Conservation (phyloP, 352 stramenopile genomes). For the Phytopythium delawarense region DNA sequence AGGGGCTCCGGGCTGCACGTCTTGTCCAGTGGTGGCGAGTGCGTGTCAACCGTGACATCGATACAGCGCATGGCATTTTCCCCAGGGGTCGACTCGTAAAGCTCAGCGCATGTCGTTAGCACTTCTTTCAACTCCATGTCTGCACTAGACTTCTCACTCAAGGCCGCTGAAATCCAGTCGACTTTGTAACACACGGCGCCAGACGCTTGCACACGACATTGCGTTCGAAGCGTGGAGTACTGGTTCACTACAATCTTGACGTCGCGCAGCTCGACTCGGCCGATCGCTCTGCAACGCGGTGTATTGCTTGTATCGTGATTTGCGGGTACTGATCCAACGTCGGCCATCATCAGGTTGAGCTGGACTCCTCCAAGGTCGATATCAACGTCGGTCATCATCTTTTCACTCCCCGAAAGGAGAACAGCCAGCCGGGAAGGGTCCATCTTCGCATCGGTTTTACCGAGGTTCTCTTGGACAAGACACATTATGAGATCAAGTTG, state of each 20-base stretch:
- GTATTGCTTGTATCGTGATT: constrained; percentile 1
- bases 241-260: constrained; percentile 31
- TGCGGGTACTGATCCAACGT: constrained; percentile 7
- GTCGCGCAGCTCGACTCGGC: constrained; percentile 33
- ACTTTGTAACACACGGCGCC: constrained; percentile 46
- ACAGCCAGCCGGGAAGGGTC: background rate
- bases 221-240: constrained; percentile 48
- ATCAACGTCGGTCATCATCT: constrained; percentile 35
- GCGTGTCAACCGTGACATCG: constrained; percentile 8
- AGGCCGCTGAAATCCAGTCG: constrained; percentile 15
- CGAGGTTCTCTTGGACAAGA: constrained; percentile 61
- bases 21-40: background rate
- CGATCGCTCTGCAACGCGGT: constrained; percentile 23
- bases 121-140: constrained; percentile 9
- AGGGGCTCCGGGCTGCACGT: constrained; percentile 13
- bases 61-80: constrained; percentile 15
- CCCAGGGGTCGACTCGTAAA: constrained; percentile 20
- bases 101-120: constrained; percentile 28
- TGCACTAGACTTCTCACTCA: background rate
- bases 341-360: constrained; percentile 27
- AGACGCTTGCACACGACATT: constrained; percentile 38
- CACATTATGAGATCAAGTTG: constrained; percentile 63
- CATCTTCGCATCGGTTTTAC: constrained; percentile 12
- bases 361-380: constrained; percentile 41
- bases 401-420: constrained; percentile 28